Evolutionary conservation across 495 filamentous ascomycete species (phyloP).

Genomic region (Delitschia confertaspora): DNA sequence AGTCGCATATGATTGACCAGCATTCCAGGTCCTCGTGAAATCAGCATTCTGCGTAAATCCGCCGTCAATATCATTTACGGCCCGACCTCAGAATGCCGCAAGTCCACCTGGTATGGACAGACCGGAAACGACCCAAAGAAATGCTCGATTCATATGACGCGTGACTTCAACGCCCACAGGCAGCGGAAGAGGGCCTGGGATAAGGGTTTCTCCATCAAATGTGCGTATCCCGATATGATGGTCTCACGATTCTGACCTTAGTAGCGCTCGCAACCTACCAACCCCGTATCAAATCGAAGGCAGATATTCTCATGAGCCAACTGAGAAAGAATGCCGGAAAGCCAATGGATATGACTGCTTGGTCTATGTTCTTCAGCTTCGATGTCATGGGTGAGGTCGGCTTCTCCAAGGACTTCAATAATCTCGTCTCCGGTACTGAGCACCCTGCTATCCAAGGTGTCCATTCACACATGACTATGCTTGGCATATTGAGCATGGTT

Average conservation of each 20-base stretch:
- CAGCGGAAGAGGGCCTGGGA: conserved; percentile 12
- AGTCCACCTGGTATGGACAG: conserved; percentile 38
- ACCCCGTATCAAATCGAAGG: conserved; percentile 8
- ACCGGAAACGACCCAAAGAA: conserved; percentile 28
- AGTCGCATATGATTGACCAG: background rate
- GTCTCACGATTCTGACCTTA: background rate
- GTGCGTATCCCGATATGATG: background rate
- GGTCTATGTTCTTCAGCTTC: conserved; percentile 35
- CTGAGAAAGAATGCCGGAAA: conserved; percentile 12
- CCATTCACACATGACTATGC: conserved; percentile 18
- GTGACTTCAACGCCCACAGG: conserved; percentile 28
- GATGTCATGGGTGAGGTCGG: conserved; percentile 36
- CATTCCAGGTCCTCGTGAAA: conserved; percentile 10
- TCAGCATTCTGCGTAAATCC: conserved; percentile 37
- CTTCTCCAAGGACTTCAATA: conserved; percentile 34
- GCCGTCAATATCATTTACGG: conserved; percentile 35
- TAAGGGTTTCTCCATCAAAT: conserved; percentile 7
- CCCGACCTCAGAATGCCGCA: conserved; percentile 29
- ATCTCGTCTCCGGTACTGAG: conserved; percentile 24
- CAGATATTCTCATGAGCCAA: conserved; percentile 4
- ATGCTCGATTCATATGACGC: conserved; percentile 34
- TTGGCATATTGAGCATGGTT: conserved; percentile 15
- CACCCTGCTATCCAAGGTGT: conserved; percentile 21
- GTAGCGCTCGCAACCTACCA: conserved; percentile 8
- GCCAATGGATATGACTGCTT: conserved; percentile 31